Evolutionary conservation across 225 moss, liverwort and hornwort genomes (phyloP), one percentile per base, ranked within the genome.

Genomic region (Ulota crispa): DNA sequence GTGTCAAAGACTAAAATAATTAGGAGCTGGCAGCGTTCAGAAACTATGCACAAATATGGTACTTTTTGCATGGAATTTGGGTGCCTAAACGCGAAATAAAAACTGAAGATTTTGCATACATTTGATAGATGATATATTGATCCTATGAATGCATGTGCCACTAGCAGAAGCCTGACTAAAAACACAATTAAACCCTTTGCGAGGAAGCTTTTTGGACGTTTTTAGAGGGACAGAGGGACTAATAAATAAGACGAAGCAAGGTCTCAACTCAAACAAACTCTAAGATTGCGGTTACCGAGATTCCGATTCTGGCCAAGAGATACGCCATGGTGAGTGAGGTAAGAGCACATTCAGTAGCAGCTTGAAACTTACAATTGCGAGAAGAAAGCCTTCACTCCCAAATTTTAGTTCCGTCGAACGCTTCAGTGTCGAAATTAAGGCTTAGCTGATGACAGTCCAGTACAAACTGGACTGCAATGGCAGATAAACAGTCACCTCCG

Each of bases 321-420:
- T 19, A 32, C 62, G 52, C 8, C 24, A 32, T 12, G 20, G 26
- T 27, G 30, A 66, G 68, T 26, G 53, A 30, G 53, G 32, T 32
- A 53, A 66, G 24, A 31, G 32, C 53, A 72, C 72, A 72, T 32
- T 54, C 39, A 12, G n/a, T 66, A 74, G 39, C 28, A 61, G 72
- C 72, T 72, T 34, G 72, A 47, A 72, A 71, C 81, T 81, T 81
- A 85, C 85, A 50, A 57, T n/a, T n/a, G n/a, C n/a, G n/a, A n/a
- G 77, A 65, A 39, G 74, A 53, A 12, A 9, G 34, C 43, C 43
- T 81, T 73, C 68, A 39, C 56, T 45, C 64, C 30, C n/a, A 73
- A 4, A 56, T 18, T 66, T 62, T 71, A 76, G 61, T 8, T 64
- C 31, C 79, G 60, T 57, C 78, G n/a, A n/a, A n/a, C 36, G 71